Conservation (phyloP, 768 basidiomycete genomes). For the Podaxis carcinomalis region DNA sequence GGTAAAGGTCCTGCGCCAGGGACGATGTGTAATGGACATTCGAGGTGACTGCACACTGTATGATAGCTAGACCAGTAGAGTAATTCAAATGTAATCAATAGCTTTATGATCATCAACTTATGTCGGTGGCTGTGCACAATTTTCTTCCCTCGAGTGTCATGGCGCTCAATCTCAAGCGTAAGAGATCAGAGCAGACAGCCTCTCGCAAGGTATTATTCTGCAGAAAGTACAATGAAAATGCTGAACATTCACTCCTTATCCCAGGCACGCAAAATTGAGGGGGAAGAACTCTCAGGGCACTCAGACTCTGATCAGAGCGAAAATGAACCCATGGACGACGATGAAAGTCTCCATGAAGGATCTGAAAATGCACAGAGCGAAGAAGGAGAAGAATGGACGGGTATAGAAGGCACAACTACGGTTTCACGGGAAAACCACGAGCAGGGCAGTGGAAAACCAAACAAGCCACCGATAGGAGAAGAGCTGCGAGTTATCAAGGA, state of each 20-base stretch:
- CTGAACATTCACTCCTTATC: background rate
- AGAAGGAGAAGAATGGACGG: slow-evolving; percentile 13
- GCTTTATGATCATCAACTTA: background rate
- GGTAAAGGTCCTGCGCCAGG: slow-evolving; percentile 5
- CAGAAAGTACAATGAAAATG: background rate
- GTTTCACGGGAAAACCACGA: background rate
- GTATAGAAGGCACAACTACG: background rate
- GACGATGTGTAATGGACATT: background rate
- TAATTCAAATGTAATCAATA: slow-evolving; percentile 3
- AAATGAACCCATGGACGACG: slow-evolving; percentile 6
- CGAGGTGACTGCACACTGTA: background rate
- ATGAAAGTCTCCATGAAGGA: slow-evolving; percentile 2
- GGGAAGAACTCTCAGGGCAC: slow-evolving; percentile 1
- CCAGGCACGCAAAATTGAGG: slow-evolving; percentile 10
- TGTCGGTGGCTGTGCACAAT: slow-evolving; percentile 12
- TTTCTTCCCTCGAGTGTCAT: slow-evolving; percentile 13
- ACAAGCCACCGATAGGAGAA: slow-evolving; percentile 60
- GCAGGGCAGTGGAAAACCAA: slow-evolving; percentile 25
- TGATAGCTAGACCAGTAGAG: background rate
- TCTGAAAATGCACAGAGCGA: background rate
- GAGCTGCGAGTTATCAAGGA: slow-evolving; percentile 73
- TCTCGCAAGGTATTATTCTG: slow-evolving; percentile 17
- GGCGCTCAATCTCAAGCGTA: slow-evolving; percentile 22
- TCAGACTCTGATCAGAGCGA: slow-evolving; percentile 8
- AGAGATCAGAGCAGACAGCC: slow-evolving; percentile 13